phyloP scores from a whole-genome alignment of 352 stramenopile genomes.

The Globisporangium nagaii region DNA sequence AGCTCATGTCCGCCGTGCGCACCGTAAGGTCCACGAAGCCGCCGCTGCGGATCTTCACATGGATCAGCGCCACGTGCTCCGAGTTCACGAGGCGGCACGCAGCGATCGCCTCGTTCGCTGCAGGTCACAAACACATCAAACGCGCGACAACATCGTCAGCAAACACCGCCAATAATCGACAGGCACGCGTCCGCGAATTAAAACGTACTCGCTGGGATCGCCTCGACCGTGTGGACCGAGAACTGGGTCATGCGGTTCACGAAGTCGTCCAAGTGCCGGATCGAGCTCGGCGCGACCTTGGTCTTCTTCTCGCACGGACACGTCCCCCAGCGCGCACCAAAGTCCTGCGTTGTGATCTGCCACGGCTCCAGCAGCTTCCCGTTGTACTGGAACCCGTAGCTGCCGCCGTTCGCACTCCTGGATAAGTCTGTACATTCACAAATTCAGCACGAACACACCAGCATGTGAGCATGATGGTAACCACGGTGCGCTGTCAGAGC shows the following conservation, averaged over 20 bases:
- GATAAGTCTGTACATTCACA: constrained; percentile 24
- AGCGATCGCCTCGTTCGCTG: constrained; percentile 86
- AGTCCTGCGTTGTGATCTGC: constrained; percentile 87
- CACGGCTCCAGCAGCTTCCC: constrained; percentile 71
- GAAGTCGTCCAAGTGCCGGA: constrained; percentile 82
- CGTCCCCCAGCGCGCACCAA: constrained; percentile 76
- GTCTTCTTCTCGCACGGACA: constrained; percentile 82
- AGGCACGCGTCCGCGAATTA: not conserved
- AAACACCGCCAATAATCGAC: no score
- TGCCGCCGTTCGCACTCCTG: constrained; percentile 14
- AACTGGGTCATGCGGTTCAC: constrained; percentile 74
- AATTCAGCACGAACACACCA: no score
- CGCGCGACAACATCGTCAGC: not conserved
- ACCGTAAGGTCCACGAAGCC: constrained; percentile 85
- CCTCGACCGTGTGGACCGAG: constrained; percentile 78
- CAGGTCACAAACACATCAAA: constrained; percentile 5
- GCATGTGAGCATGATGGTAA: no score
- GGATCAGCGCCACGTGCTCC: constrained; percentile 79
- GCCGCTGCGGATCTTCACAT: constrained; percentile 80
- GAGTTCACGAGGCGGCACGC: constrained; percentile 72
- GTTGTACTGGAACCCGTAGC: constrained; percentile 72
- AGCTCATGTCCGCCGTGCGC: constrained; percentile 75
- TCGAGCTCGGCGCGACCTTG: constrained; percentile 75
- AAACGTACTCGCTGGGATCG: constrained; percentile 78
- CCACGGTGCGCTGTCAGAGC: no score